A percentile compares a stretch with the other conserved stretches of the same genome.
These are phyloP conservation scores for Suillus hirtellus DNA, from an alignment of 768 basidiomycete genomes.

Conservation along the genomic window DNA sequence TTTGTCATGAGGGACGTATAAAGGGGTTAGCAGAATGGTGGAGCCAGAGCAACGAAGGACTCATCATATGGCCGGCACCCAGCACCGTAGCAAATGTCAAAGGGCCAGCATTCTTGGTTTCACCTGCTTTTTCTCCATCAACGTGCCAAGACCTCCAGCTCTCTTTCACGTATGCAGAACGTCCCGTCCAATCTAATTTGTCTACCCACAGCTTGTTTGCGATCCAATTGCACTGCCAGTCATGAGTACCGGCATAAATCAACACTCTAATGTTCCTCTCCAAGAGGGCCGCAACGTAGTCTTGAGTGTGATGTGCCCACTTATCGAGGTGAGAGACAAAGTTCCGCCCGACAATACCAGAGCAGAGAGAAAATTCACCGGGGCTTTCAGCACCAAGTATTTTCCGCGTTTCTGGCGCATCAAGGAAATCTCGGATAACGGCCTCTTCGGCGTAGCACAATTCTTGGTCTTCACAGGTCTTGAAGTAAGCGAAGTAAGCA, in stretches of 20 bases:
- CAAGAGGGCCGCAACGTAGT: conserved; percentile 56
- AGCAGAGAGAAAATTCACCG: conserved; percentile 60
- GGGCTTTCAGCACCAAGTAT: conserved; percentile 48
- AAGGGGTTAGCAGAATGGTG: conserved; percentile 19
- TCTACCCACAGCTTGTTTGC: conserved; percentile 65
- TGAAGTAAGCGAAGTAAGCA: conserved; percentile 9
- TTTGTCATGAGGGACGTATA: conserved; percentile 67
- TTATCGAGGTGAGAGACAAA: conserved; percentile 66
- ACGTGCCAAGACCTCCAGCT: conserved; percentile 56
- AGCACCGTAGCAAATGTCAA: conserved; percentile 66
- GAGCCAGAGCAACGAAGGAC: conserved; percentile 17
- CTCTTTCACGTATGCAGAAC: conserved; percentile 44
- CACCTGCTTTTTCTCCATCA: conserved; percentile 53
- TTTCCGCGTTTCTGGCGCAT: conserved; percentile 43
- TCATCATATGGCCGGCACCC: conserved; percentile 78
- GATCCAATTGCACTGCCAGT: conserved; percentile 63
- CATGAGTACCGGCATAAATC: conserved; percentile 56
- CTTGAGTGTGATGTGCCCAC: conserved; percentile 53
- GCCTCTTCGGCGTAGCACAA: conserved; percentile 42
- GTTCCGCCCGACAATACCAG: conserved; percentile 43
- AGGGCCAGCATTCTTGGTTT: conserved; percentile 52
- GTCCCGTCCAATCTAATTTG: conserved; percentile 59
- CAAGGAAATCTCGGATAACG: conserved; percentile 47
- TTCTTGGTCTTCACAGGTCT: conserved; percentile 27
- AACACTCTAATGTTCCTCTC: conserved; percentile 55